Percentiles rank a stretch among this genome's conserved stretches.
Evolutionary conservation across 2,329 filamentous ascomycete species (phyloP).

Genomic region (Arthrobotrys sinensis): DNA sequence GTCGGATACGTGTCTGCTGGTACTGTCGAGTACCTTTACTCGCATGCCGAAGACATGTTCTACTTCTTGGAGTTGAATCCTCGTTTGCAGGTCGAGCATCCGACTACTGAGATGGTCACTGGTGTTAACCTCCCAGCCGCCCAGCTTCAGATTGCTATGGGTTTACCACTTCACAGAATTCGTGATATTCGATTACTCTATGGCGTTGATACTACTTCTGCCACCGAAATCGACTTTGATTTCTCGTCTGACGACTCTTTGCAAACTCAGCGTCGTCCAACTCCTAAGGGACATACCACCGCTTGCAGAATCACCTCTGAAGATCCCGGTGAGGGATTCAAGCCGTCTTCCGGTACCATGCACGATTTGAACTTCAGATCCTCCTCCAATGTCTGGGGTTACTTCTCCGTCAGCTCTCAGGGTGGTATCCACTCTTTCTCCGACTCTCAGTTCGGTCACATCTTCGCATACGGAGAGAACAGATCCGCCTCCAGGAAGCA

Average conservation of each 20-base stretch:
- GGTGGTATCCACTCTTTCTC: conserved; percentile 99
- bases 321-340: conserved; percentile 98
- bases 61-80: conserved; percentile 99
- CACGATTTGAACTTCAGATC: conserved; percentile 99
- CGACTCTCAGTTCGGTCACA: conserved; percentile 98
- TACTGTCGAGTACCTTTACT: conserved; percentile 99
- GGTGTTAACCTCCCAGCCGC: conserved; percentile 97
- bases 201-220: conserved; percentile 89
- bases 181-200: conserved; percentile 96
- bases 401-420: conserved; percentile 97
- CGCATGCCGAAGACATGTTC: conserved; percentile 97
- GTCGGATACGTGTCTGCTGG: conserved; percentile 99
- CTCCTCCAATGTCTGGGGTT: conserved; percentile 99
- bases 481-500: conserved; percentile 95
- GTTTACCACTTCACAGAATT: conserved; percentile 93
- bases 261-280: conserved; percentile 87
- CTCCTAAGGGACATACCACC: conserved; percentile 95
- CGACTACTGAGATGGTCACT: conserved; percentile 98
- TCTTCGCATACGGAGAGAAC: conserved; percentile 99
- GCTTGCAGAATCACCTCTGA: conserved; percentile 99
- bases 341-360: conserved; percentile 98
- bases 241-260: conserved; percentile 89
- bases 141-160: conserved; percentile 99
- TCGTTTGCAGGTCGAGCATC: conserved; percentile 99
- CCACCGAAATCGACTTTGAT: conserved; percentile 93